Evolutionary conservation across 352 stramenopile species (phyloP).

Genomic region (Phytophthora multivora): DNA sequence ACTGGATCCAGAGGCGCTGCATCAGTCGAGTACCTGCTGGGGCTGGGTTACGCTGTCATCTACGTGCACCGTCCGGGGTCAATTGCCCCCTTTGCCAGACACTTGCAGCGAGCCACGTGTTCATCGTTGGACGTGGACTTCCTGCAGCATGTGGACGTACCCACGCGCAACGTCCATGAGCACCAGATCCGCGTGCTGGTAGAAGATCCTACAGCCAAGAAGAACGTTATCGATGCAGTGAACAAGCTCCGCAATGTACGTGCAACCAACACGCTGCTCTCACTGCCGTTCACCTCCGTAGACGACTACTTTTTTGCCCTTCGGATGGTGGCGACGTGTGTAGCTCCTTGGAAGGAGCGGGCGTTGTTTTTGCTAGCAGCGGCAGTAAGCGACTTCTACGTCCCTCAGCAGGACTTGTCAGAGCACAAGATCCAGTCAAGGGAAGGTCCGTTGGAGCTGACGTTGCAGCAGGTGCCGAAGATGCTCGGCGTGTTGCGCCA

Average conservation of each 20-base stretch:
- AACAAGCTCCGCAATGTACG: constrained; percentile 49
- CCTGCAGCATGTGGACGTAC: constrained; percentile 56
- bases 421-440: constrained; percentile 98
- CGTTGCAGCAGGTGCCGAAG: constrained; percentile 95
- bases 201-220: constrained; percentile 44
- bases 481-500: constrained; percentile 91
- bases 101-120: constrained; percentile 61
- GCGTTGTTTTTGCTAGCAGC: constrained; percentile 95
- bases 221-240: constrained; percentile 55
- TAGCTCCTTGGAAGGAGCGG: constrained; percentile 65
- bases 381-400: constrained; percentile 99
- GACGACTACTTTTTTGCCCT: constrained; percentile 97
- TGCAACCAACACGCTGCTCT: constrained; percentile 66
- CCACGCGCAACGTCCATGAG: constrained; percentile 18
- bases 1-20: constrained; percentile 92
- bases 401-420: constrained; percentile 87
- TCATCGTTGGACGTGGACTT: constrained; percentile 72
- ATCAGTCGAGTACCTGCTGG: constrained; percentile 91
- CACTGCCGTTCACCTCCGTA: constrained; percentile 94
- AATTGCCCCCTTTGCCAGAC: constrained; percentile 84
- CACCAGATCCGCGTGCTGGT: constrained; percentile 45
- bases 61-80: constrained; percentile 93
- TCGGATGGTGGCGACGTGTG: constrained; percentile 70
- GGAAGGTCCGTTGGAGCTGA: constrained; percentile 74
- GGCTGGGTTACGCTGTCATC: constrained; percentile 95